These are phyloP conservation scores for Leccinum truebloodii DNA, from an alignment of 768 basidiomycete genomes.

Conservation along the genomic window DNA sequence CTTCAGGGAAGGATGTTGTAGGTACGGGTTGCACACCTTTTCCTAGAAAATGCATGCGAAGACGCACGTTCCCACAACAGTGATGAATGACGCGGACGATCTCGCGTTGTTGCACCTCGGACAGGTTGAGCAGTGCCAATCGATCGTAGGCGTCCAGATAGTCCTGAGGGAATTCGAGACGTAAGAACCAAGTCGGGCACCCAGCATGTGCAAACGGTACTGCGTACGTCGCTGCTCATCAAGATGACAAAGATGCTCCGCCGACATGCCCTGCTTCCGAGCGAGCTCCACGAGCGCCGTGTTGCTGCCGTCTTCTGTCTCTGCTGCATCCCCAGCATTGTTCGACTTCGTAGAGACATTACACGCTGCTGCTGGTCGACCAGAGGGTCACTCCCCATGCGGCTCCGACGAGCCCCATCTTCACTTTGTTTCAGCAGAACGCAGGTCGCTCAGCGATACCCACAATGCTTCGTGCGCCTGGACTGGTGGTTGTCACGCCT, in stretches of 20 bases:
- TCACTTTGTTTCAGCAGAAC: slow-evolving; percentile 78
- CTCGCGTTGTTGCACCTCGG: slow-evolving; percentile 92
- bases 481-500: slow-evolving; percentile 89
- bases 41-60: slow-evolving; percentile 47
- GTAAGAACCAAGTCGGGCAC: neutral
- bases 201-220: neutral
- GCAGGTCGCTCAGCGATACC: slow-evolving; percentile 83
- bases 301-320: slow-evolving; percentile 32
- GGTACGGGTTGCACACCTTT: slow-evolving; percentile 88
- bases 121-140: slow-evolving; percentile 78
- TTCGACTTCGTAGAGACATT: slow-evolving; percentile 17
- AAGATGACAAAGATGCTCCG: slow-evolving; percentile 89
- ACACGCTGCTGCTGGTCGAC: slow-evolving; percentile 62
- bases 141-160: slow-evolving; percentile 95
- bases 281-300: slow-evolving; percentile 74
- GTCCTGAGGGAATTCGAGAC: slow-evolving; percentile 55
- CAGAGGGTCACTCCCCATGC: slow-evolving; percentile 92
- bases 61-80: slow-evolving; percentile 85
- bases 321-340: slow-evolving; percentile 31
- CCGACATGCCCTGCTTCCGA: slow-evolving; percentile 90
- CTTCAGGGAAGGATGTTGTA: neutral
- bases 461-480: slow-evolving; percentile 84
- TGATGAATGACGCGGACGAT: slow-evolving; percentile 91
- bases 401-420: slow-evolving; percentile 99
- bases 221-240: slow-evolving; percentile 90